phyloP scores from a whole-genome alignment of 345 rosid species.

The Ricinus communis region DNA sequence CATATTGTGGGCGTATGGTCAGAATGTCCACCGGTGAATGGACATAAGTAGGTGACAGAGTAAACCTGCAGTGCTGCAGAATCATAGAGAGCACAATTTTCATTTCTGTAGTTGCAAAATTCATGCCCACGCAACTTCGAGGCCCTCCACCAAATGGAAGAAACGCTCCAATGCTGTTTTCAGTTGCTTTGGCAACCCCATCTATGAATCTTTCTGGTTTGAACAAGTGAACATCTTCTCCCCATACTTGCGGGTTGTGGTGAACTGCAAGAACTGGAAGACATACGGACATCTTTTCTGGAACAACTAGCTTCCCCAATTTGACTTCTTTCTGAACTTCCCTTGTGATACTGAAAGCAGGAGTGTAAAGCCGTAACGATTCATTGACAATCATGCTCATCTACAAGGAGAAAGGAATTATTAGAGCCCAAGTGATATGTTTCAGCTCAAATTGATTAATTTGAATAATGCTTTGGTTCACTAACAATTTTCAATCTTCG shows the following conservation, averaged over 20 bases:
- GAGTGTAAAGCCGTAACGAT: conserved; percentile 14
- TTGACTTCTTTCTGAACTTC: conserved; percentile 8
- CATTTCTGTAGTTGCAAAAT: conserved; percentile 19
- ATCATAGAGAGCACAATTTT: conserved; percentile 23
- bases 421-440: neutral
- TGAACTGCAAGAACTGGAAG: conserved; percentile 12
- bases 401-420: neutral
- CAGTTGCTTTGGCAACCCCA: conserved; percentile 19
- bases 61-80: conserved; percentile 16
- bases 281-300: neutral
- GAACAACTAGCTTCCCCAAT: conserved; percentile 7
- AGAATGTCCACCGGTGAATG: conserved; percentile 8
- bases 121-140: conserved; percentile 19
- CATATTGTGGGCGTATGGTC: conserved; percentile 12
- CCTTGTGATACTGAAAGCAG: conserved; percentile 2
- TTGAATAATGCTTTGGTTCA: neutral
- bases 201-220: conserved; percentile 22
- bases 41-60: conserved; percentile 16
- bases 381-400: conserved; percentile 26
- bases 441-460: neutral
- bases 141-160: conserved; percentile 21
- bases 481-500: conserved; percentile 20
- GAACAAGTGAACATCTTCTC: conserved; percentile 18
- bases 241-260: conserved; percentile 7
- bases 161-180: neutral